A percentile compares a stretch with the other conserved stretches of the same genome.
Evolutionary conservation across 2,329 filamentous ascomycete species (phyloP).

Genomic region (Stromatinia cepivora): DNA sequence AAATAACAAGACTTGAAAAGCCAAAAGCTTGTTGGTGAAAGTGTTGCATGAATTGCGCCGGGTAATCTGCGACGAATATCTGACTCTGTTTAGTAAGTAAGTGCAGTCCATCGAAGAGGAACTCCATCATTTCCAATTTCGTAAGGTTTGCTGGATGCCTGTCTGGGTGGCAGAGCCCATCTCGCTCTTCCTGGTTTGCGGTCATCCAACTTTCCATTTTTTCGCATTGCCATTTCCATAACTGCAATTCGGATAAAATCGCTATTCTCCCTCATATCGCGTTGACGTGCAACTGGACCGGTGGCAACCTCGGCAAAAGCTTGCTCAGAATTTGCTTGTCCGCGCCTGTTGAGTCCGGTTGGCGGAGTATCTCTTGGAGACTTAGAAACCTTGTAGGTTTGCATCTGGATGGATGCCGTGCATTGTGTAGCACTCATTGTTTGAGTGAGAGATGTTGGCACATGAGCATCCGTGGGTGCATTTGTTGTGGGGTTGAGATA

Average conservation of each 20-base stretch:
- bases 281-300: constrained; percentile 55
- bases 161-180: constrained; percentile 67
- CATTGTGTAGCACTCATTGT: constrained; percentile 48
- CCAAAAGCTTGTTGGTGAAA: not conserved
- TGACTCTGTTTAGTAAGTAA: constrained; percentile 27
- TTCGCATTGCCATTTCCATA: constrained; percentile 72
- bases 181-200: constrained; percentile 66
- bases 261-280: constrained; percentile 68
- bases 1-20: constrained; percentile 1
- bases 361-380: constrained; percentile 45
- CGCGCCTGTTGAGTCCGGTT: constrained; percentile 37
- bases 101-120: constrained; percentile 58
- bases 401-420: constrained; percentile 70
- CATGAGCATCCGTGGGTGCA: constrained; percentile 47
- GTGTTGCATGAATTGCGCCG: not conserved
- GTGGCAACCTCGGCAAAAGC: constrained; percentile 41
- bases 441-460: constrained; percentile 41
- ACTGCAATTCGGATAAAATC: constrained; percentile 71
- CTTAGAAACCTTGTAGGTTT: constrained; percentile 57
- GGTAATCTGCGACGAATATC: not conserved
- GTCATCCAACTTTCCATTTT: constrained; percentile 64
- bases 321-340: constrained; percentile 35
- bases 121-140: constrained; percentile 59
- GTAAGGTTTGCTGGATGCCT: constrained; percentile 54
- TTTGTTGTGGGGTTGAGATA: constrained; percentile 65